Evolutionary conservation across 495 filamentous ascomycete genomes (phyloP).

Genomic region (Sabuloglossum arenarium): DNA sequence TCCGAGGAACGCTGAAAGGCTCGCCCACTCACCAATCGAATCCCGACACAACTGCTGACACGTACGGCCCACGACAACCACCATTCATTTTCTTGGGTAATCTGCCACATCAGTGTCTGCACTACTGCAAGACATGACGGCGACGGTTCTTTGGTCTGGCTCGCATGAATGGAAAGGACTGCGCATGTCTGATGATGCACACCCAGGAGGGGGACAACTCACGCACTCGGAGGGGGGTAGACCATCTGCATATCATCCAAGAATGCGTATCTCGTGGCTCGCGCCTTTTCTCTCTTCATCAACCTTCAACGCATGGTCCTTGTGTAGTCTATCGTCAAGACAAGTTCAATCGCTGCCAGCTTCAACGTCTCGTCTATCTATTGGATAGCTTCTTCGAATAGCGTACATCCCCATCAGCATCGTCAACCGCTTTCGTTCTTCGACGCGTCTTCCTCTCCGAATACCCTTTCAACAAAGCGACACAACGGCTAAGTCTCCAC

Average conservation of each 20-base stretch:
- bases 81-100: too few relatives aligned
- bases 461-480: neutral
- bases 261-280: neutral
- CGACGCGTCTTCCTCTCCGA: neutral
- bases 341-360: neutral
- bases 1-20: too few relatives aligned
- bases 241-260: neutral
- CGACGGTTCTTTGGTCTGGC: too few relatives aligned
- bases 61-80: too few relatives aligned
- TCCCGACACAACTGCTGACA: too few relatives aligned
- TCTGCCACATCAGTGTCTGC: too few relatives aligned
- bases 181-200: too few relatives aligned
- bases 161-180: too few relatives aligned
- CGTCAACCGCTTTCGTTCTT: neutral
- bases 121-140: too few relatives aligned
- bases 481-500: neutral
- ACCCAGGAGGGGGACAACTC: neutral
- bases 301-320: neutral
- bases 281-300: neutral
- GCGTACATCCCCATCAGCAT: neutral
- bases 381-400: neutral
- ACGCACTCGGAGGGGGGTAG: neutral
- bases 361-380: neutral
- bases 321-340: neutral
- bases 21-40: too few relatives aligned